Evolutionary conservation across 164 flowering plant genomes (phyloP), one percentile per base, ranked within the genome.

Genomic region (Annona squamosa): DNA sequence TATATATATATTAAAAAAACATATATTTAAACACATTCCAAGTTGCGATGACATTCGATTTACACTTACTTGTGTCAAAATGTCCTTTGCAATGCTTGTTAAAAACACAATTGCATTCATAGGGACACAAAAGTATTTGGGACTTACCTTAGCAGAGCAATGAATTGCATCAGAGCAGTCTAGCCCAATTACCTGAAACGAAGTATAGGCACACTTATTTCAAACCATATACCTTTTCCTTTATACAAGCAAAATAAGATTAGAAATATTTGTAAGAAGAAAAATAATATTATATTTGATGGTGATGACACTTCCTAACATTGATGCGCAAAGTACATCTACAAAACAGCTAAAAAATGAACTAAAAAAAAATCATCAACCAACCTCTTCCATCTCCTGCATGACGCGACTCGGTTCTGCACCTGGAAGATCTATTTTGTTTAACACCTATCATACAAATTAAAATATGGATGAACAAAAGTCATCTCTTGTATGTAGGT

Each of bases 351-450:
- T 26, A 62, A 74, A 48, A 13, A 69, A 63, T 43, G 61, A 76
- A 68, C 52, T n/a, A 68, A 18, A 46, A 18, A 42, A 19, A 45
- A 37, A 48, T 5, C n/a, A 16, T 47, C 70, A 66, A 85, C 89
- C 75, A 84, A 91, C 98, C 98, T 95, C 99, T 88, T 95, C 99
- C 79, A 95, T 91, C 81, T 95, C 99, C 79, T 81, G 79, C 65
- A 83, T 63, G 68, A 92, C 91, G 57, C 89, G 93, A 78, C 82
- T 79, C 67, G 99, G 96, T 43, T 95, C 98, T 73, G 98, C 98
- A 76, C 99, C 98, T 63, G 99, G 99, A 80, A 95, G 96, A 82
- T 95, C 99, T 75, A 95, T 95, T 83, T 95, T 95, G 86, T 95
- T 95, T 76, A 95, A 79, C 75, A 95, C 99, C 99, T 95, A 86